Evolutionary conservation across 2,329 filamentous ascomycete genomes (phyloP).

Genomic region (Diaporthe sp.): DNA sequence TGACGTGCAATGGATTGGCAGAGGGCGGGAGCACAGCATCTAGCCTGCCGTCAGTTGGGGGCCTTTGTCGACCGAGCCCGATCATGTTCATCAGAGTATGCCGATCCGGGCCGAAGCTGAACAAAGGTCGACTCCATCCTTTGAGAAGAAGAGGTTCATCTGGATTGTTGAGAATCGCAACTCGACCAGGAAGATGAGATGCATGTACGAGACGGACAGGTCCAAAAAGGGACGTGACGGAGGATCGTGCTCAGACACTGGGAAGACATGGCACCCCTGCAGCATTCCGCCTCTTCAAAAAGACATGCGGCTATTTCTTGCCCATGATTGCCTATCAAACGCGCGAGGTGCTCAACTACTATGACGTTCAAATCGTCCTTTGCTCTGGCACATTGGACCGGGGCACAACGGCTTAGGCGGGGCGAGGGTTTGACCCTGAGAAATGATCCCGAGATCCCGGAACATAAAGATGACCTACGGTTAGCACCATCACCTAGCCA

Average conservation of each 20-base stretch:
- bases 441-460: background rate
- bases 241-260: background rate
- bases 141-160: background rate
- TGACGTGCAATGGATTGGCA: background rate
- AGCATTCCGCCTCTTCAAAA: background rate
- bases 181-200: background rate
- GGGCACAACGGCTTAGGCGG: background rate
- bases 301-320: background rate
- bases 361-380: background rate
- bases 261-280: background rate
- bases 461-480: background rate
- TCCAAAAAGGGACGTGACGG: too few relatives aligned
- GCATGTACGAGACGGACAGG: too few relatives aligned
- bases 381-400: background rate
- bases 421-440: slow-evolving; percentile 13
- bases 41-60: background rate
- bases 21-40: slow-evolving; percentile 3
- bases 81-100: background rate
- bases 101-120: background rate
- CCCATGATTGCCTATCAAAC: background rate
- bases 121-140: background rate
- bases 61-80: background rate
- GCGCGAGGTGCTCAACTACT: too few relatives aligned
- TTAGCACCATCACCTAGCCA: background rate
- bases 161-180: background rate